These are phyloP conservation scores for Torulaspora indica DNA, from an alignment of 805 yeast species.

Conservation along the genomic window DNA sequence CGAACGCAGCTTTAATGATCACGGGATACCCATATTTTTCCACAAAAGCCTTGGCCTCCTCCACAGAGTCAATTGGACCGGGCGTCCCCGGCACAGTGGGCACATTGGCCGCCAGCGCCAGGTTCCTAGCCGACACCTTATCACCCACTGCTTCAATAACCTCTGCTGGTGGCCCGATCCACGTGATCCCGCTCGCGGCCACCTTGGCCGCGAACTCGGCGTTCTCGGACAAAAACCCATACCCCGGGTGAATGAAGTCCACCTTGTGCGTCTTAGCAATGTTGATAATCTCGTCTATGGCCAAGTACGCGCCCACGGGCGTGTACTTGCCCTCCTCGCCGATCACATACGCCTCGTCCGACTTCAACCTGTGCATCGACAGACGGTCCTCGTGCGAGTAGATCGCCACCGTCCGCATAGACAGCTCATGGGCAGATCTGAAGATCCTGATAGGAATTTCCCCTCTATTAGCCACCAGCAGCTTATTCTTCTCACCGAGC, in stretches of 20 bases:
- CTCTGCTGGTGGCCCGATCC: slow-evolving; percentile 89
- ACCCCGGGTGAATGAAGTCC: slow-evolving; percentile 89
- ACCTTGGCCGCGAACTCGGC: slow-evolving; percentile 91
- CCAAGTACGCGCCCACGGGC: slow-evolving; percentile 94
- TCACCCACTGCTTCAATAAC: slow-evolving; percentile 96
- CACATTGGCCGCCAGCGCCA: slow-evolving; percentile 76
- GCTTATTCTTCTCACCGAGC: slow-evolving; percentile 45
- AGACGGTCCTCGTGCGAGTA: slow-evolving; percentile 94
- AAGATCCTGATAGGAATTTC: slow-evolving; percentile 85
- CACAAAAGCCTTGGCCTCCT: slow-evolving; percentile 77
- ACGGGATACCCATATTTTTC: slow-evolving; percentile 88
- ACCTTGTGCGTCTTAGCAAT: slow-evolving; percentile 77
- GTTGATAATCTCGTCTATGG: slow-evolving; percentile 87
- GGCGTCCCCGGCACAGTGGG: slow-evolving; percentile 98
- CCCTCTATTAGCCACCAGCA: slow-evolving; percentile 79
- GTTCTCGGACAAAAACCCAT: slow-evolving; percentile 86
- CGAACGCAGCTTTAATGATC: slow-evolving; percentile 96
- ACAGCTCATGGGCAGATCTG: slow-evolving; percentile 94
- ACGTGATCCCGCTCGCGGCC: slow-evolving; percentile 81
- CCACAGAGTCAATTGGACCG: slow-evolving; percentile 82
- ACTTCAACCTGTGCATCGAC: slow-evolving; percentile 91
- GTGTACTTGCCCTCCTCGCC: slow-evolving; percentile 86
- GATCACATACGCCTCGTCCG: slow-evolving; percentile 89
- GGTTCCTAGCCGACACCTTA: slow-evolving; percentile 87
- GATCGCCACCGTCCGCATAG: slow-evolving; percentile 95